phyloP scores from a whole-genome alignment of 140 eudicot genomes.

The Flaveria floridana region DNA sequence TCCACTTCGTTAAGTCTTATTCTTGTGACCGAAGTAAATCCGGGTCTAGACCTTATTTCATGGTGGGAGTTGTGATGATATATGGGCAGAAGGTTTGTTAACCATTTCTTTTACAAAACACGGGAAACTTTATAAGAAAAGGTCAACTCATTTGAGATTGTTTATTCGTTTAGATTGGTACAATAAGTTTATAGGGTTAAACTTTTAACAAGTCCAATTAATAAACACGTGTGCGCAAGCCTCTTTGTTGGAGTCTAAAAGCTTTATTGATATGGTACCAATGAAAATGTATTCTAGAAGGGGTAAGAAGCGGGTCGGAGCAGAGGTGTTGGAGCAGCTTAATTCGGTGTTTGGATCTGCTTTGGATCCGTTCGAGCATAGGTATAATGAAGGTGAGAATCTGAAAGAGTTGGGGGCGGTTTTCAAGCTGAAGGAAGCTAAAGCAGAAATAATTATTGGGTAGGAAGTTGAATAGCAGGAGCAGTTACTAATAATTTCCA shows the following conservation, averaged over 20 bases:
- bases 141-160: background rate
- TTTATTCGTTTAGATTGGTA: background rate
- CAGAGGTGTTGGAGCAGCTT: too few species aligned
- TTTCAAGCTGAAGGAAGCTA: too few species aligned
- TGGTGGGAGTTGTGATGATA: background rate
- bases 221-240: background rate
- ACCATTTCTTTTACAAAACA: background rate
- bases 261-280: too few species aligned
- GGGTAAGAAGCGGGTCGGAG: too few species aligned
- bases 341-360: too few species aligned
- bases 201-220: background rate
- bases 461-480: too few species aligned
- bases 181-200: background rate
- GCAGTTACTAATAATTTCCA: too few species aligned
- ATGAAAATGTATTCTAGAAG: too few species aligned
- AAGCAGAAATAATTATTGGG: too few species aligned
- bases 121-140: background rate
- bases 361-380: too few species aligned
- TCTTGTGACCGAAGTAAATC: background rate
- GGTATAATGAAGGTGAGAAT: too few species aligned
- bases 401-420: too few species aligned
- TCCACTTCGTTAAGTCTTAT: background rate
- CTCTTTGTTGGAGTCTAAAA: constrained; percentile 41
- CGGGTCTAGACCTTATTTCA: background rate
- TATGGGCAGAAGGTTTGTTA: background rate